Percentiles rank a stretch among this genome's conserved stretches.
These are phyloP conservation scores for Garcileccinum viscosum DNA, from an alignment of 1,284 basidiomycete genomes.

Conservation along the genomic window DNA sequence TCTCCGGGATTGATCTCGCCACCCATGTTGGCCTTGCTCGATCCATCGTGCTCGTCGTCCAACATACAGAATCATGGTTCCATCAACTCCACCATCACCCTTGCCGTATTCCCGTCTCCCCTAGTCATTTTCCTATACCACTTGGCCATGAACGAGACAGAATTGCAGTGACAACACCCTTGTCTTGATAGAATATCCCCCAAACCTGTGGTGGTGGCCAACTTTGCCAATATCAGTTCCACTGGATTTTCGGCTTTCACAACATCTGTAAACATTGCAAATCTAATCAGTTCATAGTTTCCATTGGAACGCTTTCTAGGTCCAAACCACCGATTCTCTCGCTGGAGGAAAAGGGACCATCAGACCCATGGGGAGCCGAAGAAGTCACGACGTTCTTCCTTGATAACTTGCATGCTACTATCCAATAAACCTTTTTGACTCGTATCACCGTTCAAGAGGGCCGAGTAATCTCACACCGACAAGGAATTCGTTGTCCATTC, in stretches of 20 bases:
- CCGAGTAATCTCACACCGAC: conserved; percentile 18
- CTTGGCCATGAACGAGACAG: conserved; percentile 42
- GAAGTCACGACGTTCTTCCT: conserved; percentile 26
- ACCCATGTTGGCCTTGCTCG: conserved; percentile 18
- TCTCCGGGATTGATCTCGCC: conserved; percentile 16
- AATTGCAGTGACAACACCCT: conserved; percentile 37
- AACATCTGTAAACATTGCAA: conserved; percentile 12
- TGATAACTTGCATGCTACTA: conserved; percentile 24
- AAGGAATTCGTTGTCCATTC: conserved; percentile 36
- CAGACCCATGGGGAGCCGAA: conserved; percentile 10
- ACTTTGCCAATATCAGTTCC: conserved; percentile 6
- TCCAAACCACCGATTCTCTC: neutral
- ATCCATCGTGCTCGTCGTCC: conserved; percentile 46
- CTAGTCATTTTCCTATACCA: conserved; percentile 72
- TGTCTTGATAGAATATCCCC: conserved; percentile 28
- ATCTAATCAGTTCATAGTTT: conserved; percentile 4
- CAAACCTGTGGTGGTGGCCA: conserved; percentile 14
- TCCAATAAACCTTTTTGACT: conserved; percentile 26
- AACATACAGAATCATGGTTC: conserved; percentile 42
- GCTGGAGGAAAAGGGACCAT: neutral
- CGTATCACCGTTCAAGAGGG: conserved; percentile 29
- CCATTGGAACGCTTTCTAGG: neutral
- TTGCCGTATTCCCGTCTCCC: conserved; percentile 75
- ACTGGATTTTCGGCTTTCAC: conserved; percentile 8
- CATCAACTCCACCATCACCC: conserved; percentile 63